Base-by-base conservation (phyloP, 2,329 filamentous ascomycete genomes). In the Eutypa lata region DNA sequence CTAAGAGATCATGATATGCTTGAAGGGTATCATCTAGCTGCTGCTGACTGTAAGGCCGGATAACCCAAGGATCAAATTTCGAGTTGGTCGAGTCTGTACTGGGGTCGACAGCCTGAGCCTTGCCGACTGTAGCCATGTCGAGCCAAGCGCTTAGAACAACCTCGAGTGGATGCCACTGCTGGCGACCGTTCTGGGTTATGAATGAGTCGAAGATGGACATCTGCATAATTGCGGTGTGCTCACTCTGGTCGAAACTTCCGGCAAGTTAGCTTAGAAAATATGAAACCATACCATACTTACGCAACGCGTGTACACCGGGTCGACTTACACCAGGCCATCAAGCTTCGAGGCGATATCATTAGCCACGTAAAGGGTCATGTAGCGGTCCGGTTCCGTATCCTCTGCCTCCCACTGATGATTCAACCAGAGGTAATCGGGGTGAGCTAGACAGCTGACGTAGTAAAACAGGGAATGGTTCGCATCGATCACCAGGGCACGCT, bases 111-210 rank as follows among this genome's bases (percentile, higher is more conserved):
- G 55, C 57, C 14, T 45, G 38, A 24, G 60, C 43, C 48, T 62
- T 62, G 31, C 53, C 51, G 1, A 47, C 35, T 11, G 53, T 48
- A 19, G 59, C 51, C 48, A 59, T 55, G 18, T 44, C 53, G 2
- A 61, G 46, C 58, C 58, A 62, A 4, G 48, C 40, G 31, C 35
- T 51, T 11, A 62, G 50, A 22, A 62, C 51, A 14, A 56, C 50
- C 44, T 62, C 58, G n/a, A 62, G 54, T 16, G 57, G 60, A 50
- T 61, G 26, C 57, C 60, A 62, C 13, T 51, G 40, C 37, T 49
- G 54, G 21, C 54, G 56, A 43, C 52, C 55, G 45, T 60, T 60
- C 21, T 43, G 50, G 40, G 51, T 53, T 22, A 48, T 33, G 28
- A 28, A 40, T 10, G 18, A 28, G 51, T 50, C 51, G n/a, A 46